A percentile compares a stretch with the other conserved stretches of the same genome.
phyloP scores from a whole-genome alignment of 1,284 basidiomycete species.

The Trichosporon sp. region DNA sequence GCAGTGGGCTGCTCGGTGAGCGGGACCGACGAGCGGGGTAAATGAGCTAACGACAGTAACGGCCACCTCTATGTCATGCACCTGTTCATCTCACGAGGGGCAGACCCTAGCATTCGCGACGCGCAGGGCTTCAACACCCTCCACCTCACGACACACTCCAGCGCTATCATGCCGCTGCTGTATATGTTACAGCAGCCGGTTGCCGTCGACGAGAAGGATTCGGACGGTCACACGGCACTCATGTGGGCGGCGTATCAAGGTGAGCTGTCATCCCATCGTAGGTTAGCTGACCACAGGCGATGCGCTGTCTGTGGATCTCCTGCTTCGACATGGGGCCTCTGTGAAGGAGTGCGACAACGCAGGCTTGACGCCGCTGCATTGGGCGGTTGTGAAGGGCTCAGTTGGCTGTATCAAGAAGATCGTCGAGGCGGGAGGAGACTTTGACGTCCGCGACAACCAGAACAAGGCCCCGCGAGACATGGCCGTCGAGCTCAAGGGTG shows the following conservation, averaged over 20 bases:
- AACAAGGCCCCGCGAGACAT: conserved; percentile 89
- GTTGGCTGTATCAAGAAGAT: conserved; percentile 74
- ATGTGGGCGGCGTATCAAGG: conserved; percentile 99
- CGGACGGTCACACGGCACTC: conserved; percentile 87
- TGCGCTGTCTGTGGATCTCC: conserved; percentile 83
- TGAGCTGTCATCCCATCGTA: conserved; percentile 6
- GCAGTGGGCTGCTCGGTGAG: conserved; percentile 84
- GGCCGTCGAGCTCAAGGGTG: conserved; percentile 85
- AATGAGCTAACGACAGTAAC: conserved; percentile 53
- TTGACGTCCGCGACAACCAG: conserved; percentile 72
- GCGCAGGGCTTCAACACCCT: conserved; percentile 95
- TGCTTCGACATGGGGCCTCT: conserved; percentile 82
- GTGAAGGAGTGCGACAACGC: conserved; percentile 68
- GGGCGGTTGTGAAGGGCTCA: conserved; percentile 97
- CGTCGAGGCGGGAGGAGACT: conserved; percentile 75
- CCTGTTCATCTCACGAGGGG: conserved; percentile 76
- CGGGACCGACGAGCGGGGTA: not conserved
- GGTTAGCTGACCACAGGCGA: conserved; percentile 51
- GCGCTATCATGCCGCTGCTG: conserved; percentile 85
- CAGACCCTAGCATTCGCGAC: conserved; percentile 86
- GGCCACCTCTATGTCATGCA: conserved; percentile 94
- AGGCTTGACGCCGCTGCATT: conserved; percentile 87
- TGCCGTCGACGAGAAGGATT: conserved; percentile 78
- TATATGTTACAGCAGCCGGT: conserved; percentile 90
- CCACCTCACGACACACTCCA: conserved; percentile 91